Conservation (phyloP, 2,329 filamentous ascomycete genomes). For the Neospermospora avenae region DNA sequence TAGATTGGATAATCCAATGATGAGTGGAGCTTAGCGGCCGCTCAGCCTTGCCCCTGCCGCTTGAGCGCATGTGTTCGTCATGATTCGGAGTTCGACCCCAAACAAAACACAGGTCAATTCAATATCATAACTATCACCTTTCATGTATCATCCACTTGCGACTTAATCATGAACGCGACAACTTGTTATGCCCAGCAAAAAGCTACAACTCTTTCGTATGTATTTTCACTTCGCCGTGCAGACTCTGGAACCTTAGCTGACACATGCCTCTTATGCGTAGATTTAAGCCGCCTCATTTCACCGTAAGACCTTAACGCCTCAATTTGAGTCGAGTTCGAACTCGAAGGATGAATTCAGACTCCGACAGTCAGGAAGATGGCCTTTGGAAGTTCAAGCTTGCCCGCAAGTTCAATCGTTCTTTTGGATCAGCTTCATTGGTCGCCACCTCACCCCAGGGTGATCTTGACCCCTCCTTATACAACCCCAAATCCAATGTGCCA, state of each 20-base stretch:
- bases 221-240: not conserved
- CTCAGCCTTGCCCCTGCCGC: not conserved
- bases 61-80: not conserved
- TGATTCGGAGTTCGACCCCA: not conserved
- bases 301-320: not conserved
- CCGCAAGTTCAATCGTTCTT: conserved; percentile 11
- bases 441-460: not conserved
- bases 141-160: not conserved
- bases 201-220: not conserved
- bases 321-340: not conserved
- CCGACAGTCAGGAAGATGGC: not conserved
- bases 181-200: not conserved
- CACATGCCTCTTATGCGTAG: not conserved
- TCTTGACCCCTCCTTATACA: conserved; percentile 11
- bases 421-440: not conserved
- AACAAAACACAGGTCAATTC: not conserved
- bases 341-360: conserved; percentile 11
- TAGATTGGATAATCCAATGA: not conserved
- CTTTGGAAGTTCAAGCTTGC: conserved; percentile 9
- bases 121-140: not conserved
- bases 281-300: not conserved
- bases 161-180: not conserved
- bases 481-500: conserved; percentile 15
- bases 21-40: not conserved
- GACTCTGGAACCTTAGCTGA: not conserved